phyloP scores from a whole-genome alignment of 345 rosid genomes.

The Fremontodendron californicum region DNA sequence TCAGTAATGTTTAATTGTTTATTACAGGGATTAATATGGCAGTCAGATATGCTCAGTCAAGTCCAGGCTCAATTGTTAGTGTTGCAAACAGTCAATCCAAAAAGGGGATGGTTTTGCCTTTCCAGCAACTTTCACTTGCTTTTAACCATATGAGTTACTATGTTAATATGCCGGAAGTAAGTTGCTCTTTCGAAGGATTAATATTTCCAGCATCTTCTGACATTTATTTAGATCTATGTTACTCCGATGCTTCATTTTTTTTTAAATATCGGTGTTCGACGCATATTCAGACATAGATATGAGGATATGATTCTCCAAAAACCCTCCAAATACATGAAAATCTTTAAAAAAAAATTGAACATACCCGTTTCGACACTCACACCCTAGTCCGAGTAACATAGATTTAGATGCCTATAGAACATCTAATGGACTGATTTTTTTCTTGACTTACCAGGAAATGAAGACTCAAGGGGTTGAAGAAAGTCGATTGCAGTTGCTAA shows the following conservation, averaged over 20 bases:
- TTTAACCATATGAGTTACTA: conserved; percentile 60
- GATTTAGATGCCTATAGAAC: not conserved
- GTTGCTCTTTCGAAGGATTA: conserved; percentile 10
- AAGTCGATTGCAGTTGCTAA: conserved; percentile 51
- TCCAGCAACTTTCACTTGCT: conserved; percentile 65
- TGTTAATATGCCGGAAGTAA: conserved; percentile 75
- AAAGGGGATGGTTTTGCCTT: conserved; percentile 69
- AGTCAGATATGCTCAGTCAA: not conserved
- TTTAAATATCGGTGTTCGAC: no score
- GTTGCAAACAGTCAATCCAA: conserved; percentile 4
- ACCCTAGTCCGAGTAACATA: no score
- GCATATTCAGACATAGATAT: no score
- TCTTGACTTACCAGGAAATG: conserved; percentile 63
- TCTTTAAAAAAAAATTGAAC: no score
- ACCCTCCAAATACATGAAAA: no score
- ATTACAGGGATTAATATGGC: not conserved
- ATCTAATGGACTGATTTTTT: not conserved
- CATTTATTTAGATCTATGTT: no score
- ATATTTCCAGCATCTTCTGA: not conserved
- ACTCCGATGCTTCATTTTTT: no score
- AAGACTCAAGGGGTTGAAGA: conserved; percentile 53
- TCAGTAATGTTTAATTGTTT: not conserved
- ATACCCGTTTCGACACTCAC: no score
- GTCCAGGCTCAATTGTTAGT: not conserved
- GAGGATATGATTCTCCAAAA: no score